Evolutionary conservation across 257 asterid genomes (phyloP).

Genomic region (Solanum chmielewskii): DNA sequence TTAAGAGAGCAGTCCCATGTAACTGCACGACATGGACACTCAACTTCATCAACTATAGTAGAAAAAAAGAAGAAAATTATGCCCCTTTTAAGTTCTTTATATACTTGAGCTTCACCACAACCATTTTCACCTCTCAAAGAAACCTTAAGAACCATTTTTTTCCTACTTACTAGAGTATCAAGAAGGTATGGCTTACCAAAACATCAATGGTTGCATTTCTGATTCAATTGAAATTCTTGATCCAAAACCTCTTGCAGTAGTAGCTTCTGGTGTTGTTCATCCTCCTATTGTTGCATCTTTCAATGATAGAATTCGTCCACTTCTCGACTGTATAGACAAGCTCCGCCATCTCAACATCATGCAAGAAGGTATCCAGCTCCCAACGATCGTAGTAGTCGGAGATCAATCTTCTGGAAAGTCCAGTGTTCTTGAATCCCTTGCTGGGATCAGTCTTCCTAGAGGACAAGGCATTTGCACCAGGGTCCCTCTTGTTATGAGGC

Average conservation of each 20-base stretch:
- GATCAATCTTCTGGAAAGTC: conserved; percentile 46
- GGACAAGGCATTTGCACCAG: conserved; percentile 48
- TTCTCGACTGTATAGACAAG: conserved; percentile 27
- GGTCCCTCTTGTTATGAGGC: conserved; percentile 30
- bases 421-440: conserved; percentile 38
- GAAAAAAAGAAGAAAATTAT: background rate
- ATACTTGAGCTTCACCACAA: background rate
- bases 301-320: conserved; percentile 26
- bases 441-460: conserved; percentile 42
- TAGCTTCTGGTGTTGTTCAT: background rate
- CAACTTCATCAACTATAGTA: background rate
- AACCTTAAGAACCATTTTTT: background rate
- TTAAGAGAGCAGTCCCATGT: no score
- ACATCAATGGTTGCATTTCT: background rate
- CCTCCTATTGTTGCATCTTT: conserved; percentile 30
- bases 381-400: conserved; percentile 40
- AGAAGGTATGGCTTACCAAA: background rate
- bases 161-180: background rate
- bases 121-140: background rate
- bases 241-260: background rate
- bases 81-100: background rate
- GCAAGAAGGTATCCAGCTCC: conserved; percentile 43
- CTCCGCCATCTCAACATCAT: conserved; percentile 30
- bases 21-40: no score
- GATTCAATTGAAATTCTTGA: background rate